These are phyloP conservation scores for Cytospora chrysosperma DNA, from an alignment of 2,329 filamentous ascomycete genomes.

Conservation along the genomic window DNA sequence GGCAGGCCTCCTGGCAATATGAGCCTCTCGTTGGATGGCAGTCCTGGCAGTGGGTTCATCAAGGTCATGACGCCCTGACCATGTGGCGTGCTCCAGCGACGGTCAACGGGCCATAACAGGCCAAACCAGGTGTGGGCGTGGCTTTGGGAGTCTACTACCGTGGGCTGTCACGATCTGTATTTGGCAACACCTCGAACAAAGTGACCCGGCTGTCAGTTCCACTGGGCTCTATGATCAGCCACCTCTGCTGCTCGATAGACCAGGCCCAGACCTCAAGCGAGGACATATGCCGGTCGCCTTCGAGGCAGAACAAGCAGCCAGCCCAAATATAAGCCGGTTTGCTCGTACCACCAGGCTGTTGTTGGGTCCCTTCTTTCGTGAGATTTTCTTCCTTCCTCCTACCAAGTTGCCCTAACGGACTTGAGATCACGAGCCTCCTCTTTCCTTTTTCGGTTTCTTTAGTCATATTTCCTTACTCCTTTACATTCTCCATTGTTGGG, in stretches of 20 bases:
- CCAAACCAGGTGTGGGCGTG: slow-evolving; percentile 7
- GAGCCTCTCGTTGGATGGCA: slow-evolving; percentile 8
- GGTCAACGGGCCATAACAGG: slow-evolving; percentile 4
- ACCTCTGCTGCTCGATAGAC: not conserved
- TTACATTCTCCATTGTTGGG: not conserved
- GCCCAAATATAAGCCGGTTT: slow-evolving; percentile 8
- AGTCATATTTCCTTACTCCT: not conserved
- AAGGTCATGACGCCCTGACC: slow-evolving; percentile 1
- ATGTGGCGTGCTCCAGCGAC: not conserved
- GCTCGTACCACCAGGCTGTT: not conserved
- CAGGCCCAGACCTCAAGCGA: slow-evolving; percentile 7
- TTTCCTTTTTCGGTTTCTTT: not conserved
- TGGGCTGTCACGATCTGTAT: not conserved
- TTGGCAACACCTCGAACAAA: slow-evolving; percentile 14
- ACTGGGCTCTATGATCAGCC: not conserved
- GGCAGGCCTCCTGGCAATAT: slow-evolving; percentile 1
- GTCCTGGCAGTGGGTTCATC: not conserved
- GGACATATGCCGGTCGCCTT: slow-evolving; percentile 2
- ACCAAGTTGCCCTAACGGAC: not conserved
- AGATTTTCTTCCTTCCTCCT: slow-evolving; percentile 9
- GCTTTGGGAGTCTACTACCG: not conserved
- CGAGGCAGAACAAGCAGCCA: not conserved
- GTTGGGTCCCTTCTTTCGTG: slow-evolving; percentile 8
- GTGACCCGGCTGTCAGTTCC: not conserved
- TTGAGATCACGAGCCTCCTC: slow-evolving; percentile 2